Conservation (phyloP, 768 basidiomycete species). For the Phaffia tasmanica region DNA sequence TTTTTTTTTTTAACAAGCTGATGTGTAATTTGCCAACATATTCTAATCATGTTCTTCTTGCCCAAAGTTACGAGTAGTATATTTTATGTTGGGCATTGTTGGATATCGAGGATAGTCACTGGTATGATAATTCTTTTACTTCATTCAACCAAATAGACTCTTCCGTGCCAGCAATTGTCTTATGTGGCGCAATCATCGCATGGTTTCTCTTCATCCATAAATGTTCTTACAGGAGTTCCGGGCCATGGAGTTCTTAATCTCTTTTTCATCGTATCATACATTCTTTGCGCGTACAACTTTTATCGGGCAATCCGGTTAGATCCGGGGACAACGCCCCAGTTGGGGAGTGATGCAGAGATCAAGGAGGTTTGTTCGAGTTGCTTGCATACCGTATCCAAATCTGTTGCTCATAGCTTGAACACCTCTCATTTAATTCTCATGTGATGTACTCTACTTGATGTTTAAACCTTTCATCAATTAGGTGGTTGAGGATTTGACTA, state of each 20-base stretch:
- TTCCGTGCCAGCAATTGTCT: too few relatives aligned
- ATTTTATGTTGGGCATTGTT: conserved; percentile 15
- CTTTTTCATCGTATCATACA: conserved; percentile 57
- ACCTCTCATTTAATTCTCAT: too few relatives aligned
- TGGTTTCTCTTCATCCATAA: background rate
- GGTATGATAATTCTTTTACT: background rate
- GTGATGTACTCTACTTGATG: background rate
- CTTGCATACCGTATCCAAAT: background rate
- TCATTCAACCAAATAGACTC: too few relatives aligned
- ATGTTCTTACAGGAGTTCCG: conserved; percentile 51
- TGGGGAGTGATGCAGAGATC: conserved; percentile 69
- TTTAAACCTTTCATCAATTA: conserved; percentile 33
- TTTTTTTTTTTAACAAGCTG: too few relatives aligned
- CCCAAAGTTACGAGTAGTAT: background rate
- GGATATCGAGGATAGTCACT: conserved; percentile 6
- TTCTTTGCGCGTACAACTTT: conserved; percentile 76
- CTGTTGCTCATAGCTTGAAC: background rate
- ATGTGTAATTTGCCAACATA: too few relatives aligned
- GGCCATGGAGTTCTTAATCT: conserved; percentile 65
- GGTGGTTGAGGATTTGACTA: conserved; percentile 84
- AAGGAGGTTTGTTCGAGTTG: conserved; percentile 54
- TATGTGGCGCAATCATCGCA: too few relatives aligned
- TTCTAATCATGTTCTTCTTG: too few relatives aligned
- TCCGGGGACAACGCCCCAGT: conserved; percentile 74
- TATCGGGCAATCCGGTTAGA: conserved; percentile 80